Percentiles rank a stretch among this genome's conserved stretches.
Conservation (phyloP, 1,139 yeast species). For the Petasospora rhodanensis region DNA sequence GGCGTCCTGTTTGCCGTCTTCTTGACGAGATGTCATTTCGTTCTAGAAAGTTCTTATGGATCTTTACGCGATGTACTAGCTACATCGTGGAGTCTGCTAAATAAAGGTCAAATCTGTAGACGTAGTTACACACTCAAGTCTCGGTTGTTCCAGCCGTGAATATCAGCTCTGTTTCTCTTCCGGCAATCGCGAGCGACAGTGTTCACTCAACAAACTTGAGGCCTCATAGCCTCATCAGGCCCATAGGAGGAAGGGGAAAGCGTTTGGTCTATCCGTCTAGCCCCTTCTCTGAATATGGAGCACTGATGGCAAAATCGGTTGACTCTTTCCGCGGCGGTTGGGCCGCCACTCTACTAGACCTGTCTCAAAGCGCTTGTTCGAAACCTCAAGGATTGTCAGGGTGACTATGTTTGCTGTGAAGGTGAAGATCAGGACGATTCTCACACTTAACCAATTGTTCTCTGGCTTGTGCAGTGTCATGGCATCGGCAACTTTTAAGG, state of each 20-base stretch:
- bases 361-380: constrained; percentile 67
- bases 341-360: constrained; percentile 95
- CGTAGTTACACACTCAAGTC: too few relatives aligned
- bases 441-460: constrained; percentile 74
- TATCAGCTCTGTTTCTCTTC: constrained; percentile 32
- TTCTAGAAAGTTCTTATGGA: too few relatives aligned
- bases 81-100: too few relatives aligned
- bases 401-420: constrained; percentile 80
- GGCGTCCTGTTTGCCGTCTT: too few relatives aligned
- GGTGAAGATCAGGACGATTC: constrained; percentile 67
- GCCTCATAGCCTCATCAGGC: constrained; percentile 33
- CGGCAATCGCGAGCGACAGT: constrained; percentile 34
- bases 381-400: constrained; percentile 74
- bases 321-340: constrained; percentile 92
- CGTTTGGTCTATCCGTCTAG: constrained; percentile 29
- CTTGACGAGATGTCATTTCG: too few relatives aligned
- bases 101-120: too few relatives aligned
- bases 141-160: constrained; percentile 1
- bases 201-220: constrained; percentile 37
- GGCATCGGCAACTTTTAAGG: too few relatives aligned
- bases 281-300: constrained; percentile 79
- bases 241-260: constrained; percentile 27
- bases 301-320: constrained; percentile 84
- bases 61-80: too few relatives aligned
- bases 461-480: too few relatives aligned